Conservation (phyloP, 1,284 basidiomycete species). For the Cryptococcus sp. region DNA sequence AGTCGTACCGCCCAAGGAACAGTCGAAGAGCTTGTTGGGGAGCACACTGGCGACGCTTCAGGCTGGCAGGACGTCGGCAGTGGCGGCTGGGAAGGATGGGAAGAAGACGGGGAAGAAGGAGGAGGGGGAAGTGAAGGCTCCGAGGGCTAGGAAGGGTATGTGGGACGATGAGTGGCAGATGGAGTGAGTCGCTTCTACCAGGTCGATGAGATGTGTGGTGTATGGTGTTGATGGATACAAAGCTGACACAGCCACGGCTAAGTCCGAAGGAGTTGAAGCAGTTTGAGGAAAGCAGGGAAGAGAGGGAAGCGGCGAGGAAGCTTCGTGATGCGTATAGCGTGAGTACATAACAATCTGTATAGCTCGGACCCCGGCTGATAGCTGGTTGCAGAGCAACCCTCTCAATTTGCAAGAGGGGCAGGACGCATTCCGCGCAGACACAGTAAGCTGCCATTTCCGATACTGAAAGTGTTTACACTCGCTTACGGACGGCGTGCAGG, state of each 20-base stretch:
- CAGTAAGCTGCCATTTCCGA: background rate
- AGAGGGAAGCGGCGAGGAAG: conserved; percentile 4
- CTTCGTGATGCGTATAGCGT: conserved; percentile 1
- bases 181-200: background rate
- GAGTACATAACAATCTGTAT: background rate
- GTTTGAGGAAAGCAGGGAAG: background rate
- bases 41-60: background rate
- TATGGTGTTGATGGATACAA: background rate
- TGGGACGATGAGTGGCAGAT: conserved; percentile 4
- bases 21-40: too few species aligned
- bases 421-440: conserved; percentile 1
- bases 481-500: background rate
- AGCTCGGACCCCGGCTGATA: background rate
- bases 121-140: background rate
- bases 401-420: conserved; percentile 7
- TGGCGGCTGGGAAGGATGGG: background rate
- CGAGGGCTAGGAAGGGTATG: background rate
- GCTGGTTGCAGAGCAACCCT: background rate
- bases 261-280: background rate
- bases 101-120: conserved; percentile 13
- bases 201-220: too few species aligned
- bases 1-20: background rate
- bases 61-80: too few species aligned
- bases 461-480: background rate
- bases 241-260: background rate